Base-by-base conservation (phyloP, 192 early-diverging fungal species). In the Dimargaris xerosporica region DNA sequence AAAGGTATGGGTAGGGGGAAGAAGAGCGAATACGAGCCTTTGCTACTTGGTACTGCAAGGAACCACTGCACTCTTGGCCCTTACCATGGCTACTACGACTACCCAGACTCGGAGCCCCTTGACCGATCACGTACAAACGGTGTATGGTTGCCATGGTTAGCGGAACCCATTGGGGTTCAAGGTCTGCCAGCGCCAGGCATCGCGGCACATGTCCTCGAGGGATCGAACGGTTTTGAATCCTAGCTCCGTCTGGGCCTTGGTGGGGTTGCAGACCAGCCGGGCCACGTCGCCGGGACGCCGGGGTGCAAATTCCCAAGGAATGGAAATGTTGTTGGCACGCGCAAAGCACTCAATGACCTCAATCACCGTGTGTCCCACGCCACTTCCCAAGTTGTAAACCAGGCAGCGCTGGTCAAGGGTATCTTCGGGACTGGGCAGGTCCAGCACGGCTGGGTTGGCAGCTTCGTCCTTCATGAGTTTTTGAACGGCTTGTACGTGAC, bases 321-420 rank as follows among this genome's bases (percentile, higher is more conserved):
- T 87, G n/a, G 82, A 72, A 53, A 82, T 79, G 25, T 87, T 85
- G 19, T 86, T 89, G 13, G 88, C 93, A 26, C 76, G 75, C 46
- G 82, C 75, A 63, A 90, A 87, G 56, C 91, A 86, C 39, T 85
- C 80, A 59, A 98, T 81, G 71, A 98, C 90, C 69, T 98, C 84
- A 61, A 88, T 75, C 64, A 98, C 95, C 7, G 90, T 86, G 79
- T 86, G 92, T 21, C 95, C 95, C n/a, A 80, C 74, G 58, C 95
- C 95, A 16, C 85, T 85, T 30, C 93, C 95, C 21, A 98, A 71
- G 69, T 98, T 98, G 63, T 90, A 98, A n/a, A 82, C 74, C 63
- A 81, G 78, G 64, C 77, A 82, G 19, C 72, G 74, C 63, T 81
- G 80, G 39, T 82, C 66, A 9, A 56, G 26, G 7, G 54, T 56